Conservation (phyloP, 768 basidiomycete species). For the Kwoniella sp. region DNA sequence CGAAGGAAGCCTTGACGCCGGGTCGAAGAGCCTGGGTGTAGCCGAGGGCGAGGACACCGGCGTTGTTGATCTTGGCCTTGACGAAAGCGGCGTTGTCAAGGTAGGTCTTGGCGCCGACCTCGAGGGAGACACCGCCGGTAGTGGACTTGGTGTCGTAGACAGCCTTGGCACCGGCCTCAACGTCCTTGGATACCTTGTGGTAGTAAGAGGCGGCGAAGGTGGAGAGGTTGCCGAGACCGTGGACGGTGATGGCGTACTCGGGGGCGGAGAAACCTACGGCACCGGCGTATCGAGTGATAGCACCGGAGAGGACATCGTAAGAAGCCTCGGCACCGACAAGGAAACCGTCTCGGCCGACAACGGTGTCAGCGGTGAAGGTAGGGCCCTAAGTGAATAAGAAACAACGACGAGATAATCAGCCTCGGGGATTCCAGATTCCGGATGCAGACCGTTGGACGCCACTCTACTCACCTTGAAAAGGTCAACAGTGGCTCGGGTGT, state of each 20-base stretch:
- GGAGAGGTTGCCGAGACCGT: constrained; percentile 91
- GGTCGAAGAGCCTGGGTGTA: constrained; percentile 79
- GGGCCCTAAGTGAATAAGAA: constrained; percentile 67
- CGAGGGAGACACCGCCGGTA: constrained; percentile 79
- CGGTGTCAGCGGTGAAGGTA: constrained; percentile 93
- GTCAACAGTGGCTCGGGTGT: constrained; percentile 87
- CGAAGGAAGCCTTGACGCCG: constrained; percentile 66
- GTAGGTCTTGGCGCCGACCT: constrained; percentile 93
- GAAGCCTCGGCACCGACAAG: constrained; percentile 92
- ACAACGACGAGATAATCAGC: not conserved
- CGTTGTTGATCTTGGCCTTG: constrained; percentile 99
- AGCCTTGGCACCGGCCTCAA: constrained; percentile 61
- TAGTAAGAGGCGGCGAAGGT: constrained; percentile 96
- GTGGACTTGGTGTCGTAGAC: constrained; percentile 93
- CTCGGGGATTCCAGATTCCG: no score
- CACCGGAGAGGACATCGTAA: constrained; percentile 94
- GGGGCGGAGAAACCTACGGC: constrained; percentile 94
- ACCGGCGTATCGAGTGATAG: constrained; percentile 85
- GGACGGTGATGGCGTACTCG: constrained; percentile 82
- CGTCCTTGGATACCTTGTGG: constrained; percentile 63
- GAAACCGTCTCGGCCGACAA: constrained; percentile 95
- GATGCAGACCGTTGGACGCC: constrained; percentile 1
- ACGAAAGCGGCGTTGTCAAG: constrained; percentile 85
- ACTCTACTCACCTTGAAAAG: constrained; percentile 76
- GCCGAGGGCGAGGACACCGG: constrained; percentile 82